These are phyloP conservation scores for Fagopyrum esculentum DNA, from an alignment of 148 eudicot species.

Conservation along the genomic window DNA sequence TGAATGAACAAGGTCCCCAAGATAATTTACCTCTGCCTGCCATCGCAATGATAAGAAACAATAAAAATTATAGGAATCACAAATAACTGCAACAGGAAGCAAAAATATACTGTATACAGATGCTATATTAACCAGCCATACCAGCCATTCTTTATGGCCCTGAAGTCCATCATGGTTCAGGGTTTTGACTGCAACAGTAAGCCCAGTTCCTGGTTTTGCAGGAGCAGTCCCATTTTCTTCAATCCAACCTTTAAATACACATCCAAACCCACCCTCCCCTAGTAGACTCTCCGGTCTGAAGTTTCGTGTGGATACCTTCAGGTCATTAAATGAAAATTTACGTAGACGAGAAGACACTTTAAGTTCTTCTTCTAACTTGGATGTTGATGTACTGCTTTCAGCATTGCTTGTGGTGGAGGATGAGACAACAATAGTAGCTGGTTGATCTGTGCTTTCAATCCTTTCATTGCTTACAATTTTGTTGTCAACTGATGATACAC, in stretches of 20 bases:
- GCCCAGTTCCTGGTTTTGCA: constrained; percentile 73
- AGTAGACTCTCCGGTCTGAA: constrained; percentile 74
- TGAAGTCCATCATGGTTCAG: constrained; percentile 81
- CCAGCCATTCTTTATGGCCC: constrained; percentile 90
- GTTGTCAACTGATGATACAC: constrained; percentile 32
- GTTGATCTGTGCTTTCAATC: constrained; percentile 50
- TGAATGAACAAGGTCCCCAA: constrained; percentile 68
- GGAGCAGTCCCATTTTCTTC: constrained; percentile 78
- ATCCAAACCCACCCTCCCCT: constrained; percentile 78
- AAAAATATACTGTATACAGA: background rate
- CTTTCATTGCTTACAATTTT: constrained; percentile 44
- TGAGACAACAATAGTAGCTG: constrained; percentile 35
- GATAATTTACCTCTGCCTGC: constrained; percentile 73
- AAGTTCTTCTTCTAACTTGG: constrained; percentile 68
- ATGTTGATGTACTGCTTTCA: constrained; percentile 67
- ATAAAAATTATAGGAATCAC: background rate
- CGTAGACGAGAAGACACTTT: constrained; percentile 61
- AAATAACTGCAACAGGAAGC: background rate
- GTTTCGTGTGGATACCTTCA: constrained; percentile 62
- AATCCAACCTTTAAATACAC: constrained; percentile 76
- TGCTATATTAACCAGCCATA: constrained; percentile 11
- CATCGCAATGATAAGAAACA: constrained; percentile 6
- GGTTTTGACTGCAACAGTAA: constrained; percentile 73
- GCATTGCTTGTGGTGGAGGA: constrained; percentile 66
- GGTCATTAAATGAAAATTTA: constrained; percentile 59